Base-by-base conservation (phyloP, 768 basidiomycete genomes). In the Termitomyces sp. region DNA sequence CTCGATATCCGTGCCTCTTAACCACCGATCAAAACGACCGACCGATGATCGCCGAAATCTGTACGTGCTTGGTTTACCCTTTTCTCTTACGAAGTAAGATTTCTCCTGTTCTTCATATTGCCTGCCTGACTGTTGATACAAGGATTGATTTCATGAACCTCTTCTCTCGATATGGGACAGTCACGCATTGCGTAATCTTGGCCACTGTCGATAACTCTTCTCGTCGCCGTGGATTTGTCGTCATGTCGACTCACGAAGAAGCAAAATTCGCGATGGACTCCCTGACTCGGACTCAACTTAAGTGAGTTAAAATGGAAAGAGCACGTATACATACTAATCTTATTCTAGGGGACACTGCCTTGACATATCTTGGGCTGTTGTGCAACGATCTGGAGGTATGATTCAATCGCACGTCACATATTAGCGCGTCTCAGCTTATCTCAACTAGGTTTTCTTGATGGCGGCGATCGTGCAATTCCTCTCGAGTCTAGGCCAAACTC, bases 301-400 rank as follows among this genome's bases (percentile, higher is more conserved):
- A 86, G 89, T 89, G 62, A 54, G 77, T 61, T 9, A 37, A 19
- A 41, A 17, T 34, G 27, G 8, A 9, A 2, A 12, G 8, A 9
- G 17, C 31, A 6, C 41, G n/a, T 21, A 19, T 14, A 9, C 10
- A 14, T 4, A 14, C 45, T 57, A 44, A 61, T 35, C 46, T 49
- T 12, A 41, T 38, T 34, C 12, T 48, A 91, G 87, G 65, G 88
- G 89, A 7, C 86, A 91, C 64, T 77, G 79, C 19, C 82, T 92
- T 45, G 90, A 92, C 66, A 82, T 92, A 51, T 91, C 90, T 6
- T 92, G 90, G 90, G 90, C 90, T 17, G 90, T 92, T 23, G 90
- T 92, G 37, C 90, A 92, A 62, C 88, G 90, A 44, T 92, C 90
- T 60, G 85, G 87, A 78, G 90, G 89, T 88, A 34, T 19, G 56